Base-by-base conservation (phyloP, 164 flowering plant species). In the Stephania cephalantha region DNA sequence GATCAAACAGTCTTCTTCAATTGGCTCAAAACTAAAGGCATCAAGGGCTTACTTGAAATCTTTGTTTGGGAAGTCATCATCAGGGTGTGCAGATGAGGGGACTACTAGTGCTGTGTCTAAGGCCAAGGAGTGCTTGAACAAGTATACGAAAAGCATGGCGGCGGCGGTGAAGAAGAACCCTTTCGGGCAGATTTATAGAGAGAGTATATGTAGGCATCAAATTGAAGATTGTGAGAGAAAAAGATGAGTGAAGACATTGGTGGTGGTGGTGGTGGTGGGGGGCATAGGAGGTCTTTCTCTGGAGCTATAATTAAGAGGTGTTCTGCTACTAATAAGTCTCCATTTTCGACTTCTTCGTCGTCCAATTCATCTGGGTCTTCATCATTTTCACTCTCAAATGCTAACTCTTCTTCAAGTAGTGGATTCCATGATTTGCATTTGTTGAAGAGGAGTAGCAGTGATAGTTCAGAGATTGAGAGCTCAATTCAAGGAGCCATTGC, bases 11-110 rank as follows among this genome's bases (percentile, higher is more conserved):
- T 84, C 87, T 35, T 84, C 87, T 35, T 78, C 82, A 29, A 42
- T 91, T 42, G 81, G 85, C 48, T 81, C 79, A 30, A 92, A 85
- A 84, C 81, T 92, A 25, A 92, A 86, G 70, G 88, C 92, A 45
- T 90, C 97, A 6, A 72, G 84, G 35, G 86, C 86, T 22, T 92
- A 85, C 76, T 69, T 93, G 9, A 91, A 82, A 83, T 86, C 96
- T 15, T 69, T 92, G 73, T 92, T 92, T 68, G 80, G 72, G 53
- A 92, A 86, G 42, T 35, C 42, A 35, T 35, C 42, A 70, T 83
- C 97, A 50, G 85, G 82, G 8, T 83, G 88, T 64, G 79, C 87
- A 0, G 83, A 81, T 71, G 84, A 86, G 68, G 84, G 85, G 68
- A 81, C 86, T 45, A 71, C 75, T 76, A 82, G 68, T 67, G 77